Conservation (phyloP, 1,139 yeast genomes). For the Debaryomycetaceae sp. region DNA sequence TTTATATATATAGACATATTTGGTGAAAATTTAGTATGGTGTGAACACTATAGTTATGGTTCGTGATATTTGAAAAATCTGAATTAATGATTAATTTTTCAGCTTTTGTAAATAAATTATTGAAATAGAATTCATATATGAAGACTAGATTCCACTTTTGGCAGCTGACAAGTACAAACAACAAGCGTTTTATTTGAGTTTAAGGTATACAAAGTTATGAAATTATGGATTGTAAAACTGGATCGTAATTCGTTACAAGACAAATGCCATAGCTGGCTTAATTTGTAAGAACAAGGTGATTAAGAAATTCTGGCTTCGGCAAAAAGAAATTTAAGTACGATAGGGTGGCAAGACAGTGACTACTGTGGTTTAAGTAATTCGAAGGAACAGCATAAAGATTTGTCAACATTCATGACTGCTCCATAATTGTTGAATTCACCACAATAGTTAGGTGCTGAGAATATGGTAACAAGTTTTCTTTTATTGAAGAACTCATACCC, state of each 20-base stretch:
- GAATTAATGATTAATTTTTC: too few relatives aligned
- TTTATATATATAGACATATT: too few relatives aligned
- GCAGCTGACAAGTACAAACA: too few relatives aligned
- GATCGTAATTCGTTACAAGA: constrained; percentile 2
- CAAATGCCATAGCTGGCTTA: constrained; percentile 1
- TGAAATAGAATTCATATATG: too few relatives aligned
- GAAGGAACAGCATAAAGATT: constrained; percentile 73
- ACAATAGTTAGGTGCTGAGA: constrained; percentile 87
- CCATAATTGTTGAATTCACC: constrained; percentile 92
- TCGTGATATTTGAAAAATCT: too few relatives aligned
- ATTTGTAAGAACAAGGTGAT: not conserved
- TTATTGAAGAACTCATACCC: constrained; percentile 85
- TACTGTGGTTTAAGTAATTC: constrained; percentile 69
- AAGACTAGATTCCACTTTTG: too few relatives aligned
- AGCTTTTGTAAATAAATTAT: too few relatives aligned
- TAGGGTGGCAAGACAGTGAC: constrained; percentile 1
- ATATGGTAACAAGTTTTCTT: constrained; percentile 75
- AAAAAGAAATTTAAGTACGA: not conserved
- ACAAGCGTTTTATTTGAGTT: too few relatives aligned
- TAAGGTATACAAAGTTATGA: too few relatives aligned
- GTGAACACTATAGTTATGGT: too few relatives aligned
- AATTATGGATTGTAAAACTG: not conserved
- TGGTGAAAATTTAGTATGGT: too few relatives aligned
- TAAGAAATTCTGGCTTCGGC: not conserved
- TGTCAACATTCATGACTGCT: constrained; percentile 83